phyloP scores from a whole-genome alignment of 2,329 filamentous ascomycete genomes.

The Pseudogymnoascus sp. region DNA sequence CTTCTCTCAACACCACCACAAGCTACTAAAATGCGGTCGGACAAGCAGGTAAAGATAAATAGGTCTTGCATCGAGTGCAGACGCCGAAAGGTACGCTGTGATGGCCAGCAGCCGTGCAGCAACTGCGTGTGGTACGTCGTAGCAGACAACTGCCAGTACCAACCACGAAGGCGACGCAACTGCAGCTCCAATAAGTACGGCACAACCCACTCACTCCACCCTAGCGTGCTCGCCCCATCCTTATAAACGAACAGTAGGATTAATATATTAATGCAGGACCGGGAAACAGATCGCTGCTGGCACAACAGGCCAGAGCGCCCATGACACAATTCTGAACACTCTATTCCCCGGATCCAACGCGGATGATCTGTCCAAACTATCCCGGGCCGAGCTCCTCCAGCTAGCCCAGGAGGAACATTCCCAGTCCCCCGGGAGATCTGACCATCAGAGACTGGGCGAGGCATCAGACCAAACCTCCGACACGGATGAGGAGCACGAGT shows the following conservation, averaged over 20 bases:
- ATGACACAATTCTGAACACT: constrained; percentile 1
- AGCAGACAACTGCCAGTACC: constrained; percentile 7
- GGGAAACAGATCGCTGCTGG: not conserved
- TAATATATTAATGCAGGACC: constrained; percentile 5
- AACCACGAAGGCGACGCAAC: constrained; percentile 7
- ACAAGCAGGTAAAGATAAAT: constrained; percentile 9
- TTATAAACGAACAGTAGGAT: not conserved
- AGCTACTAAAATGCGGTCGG: constrained; percentile 5
- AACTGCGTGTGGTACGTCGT: constrained; percentile 8
- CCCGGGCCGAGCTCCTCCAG: not conserved
- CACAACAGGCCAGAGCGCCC: not conserved
- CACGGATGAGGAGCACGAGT: constrained; percentile 3
- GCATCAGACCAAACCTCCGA: not conserved
- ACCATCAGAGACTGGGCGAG: not conserved
- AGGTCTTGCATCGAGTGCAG: constrained; percentile 9
- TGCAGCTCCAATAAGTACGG: constrained; percentile 4
- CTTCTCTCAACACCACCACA: not conserved
- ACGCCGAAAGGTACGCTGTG: constrained; percentile 9
- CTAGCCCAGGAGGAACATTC: not conserved
- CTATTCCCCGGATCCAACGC: constrained; percentile 5
- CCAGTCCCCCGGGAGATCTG: not conserved
- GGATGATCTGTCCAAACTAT: not conserved
- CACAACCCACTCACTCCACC: not conserved
- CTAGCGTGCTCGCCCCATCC: constrained; percentile 1
- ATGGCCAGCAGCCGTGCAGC: constrained; percentile 7